Conservation (phyloP, 768 basidiomycete species). For the Tricholoma matsutake region DNA sequence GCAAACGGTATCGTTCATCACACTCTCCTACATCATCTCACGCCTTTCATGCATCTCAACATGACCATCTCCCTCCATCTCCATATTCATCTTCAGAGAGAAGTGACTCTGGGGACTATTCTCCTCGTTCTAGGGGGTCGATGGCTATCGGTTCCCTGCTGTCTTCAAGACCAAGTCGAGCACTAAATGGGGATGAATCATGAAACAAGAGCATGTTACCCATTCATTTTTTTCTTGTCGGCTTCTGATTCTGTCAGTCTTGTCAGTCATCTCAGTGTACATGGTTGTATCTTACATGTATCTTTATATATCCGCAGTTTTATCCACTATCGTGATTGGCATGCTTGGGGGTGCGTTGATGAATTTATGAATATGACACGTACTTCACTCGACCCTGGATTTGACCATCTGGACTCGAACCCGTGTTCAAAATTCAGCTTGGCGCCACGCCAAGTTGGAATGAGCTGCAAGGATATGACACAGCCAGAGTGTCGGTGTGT, state of each 20-base stretch:
- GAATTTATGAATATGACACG: too few species aligned
- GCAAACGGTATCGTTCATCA: slow-evolving; percentile 64
- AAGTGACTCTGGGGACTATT: slow-evolving; percentile 66
- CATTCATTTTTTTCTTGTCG: not conserved
- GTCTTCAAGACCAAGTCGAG: slow-evolving; percentile 42
- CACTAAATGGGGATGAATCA: slow-evolving; percentile 32
- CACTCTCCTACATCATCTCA: slow-evolving; percentile 51
- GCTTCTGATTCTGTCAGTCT: too few species aligned
- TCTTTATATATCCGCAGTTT: not conserved
- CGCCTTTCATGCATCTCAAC: slow-evolving; percentile 35
- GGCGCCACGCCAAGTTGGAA: slow-evolving; percentile 13
- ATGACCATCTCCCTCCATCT: slow-evolving; percentile 61
- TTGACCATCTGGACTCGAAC: slow-evolving; percentile 16
- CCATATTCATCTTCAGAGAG: slow-evolving; percentile 68
- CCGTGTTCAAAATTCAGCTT: slow-evolving; percentile 17
- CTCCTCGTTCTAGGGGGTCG: slow-evolving; percentile 66
- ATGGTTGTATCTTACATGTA: not conserved
- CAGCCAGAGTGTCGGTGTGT: too few species aligned
- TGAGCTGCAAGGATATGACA: not conserved
- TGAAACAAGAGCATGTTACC: slow-evolving; percentile 12
- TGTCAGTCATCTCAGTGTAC: not conserved
- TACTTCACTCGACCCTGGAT: slow-evolving; percentile 2
- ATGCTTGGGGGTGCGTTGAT: too few species aligned
- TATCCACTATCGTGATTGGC: not conserved
- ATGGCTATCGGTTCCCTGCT: slow-evolving; percentile 82